phyloP scores from a whole-genome alignment of 225 moss, liverwort and hornwort genomes.

The Asterella californica region DNA sequence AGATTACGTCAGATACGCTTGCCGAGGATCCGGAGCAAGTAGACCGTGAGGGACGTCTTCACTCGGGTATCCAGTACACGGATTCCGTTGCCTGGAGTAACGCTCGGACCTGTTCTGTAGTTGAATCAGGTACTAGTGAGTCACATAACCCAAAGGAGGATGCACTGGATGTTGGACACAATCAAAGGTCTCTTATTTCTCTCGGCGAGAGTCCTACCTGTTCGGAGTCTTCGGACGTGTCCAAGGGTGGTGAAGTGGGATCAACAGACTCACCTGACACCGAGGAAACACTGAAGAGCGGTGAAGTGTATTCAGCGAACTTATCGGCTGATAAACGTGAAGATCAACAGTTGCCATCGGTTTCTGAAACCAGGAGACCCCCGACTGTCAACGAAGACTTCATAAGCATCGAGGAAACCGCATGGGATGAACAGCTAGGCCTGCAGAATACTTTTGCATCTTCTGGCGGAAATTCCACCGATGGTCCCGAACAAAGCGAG shows the following conservation, averaged over 20 bases:
- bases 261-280: not conserved
- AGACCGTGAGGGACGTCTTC: not conserved
- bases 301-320: not conserved
- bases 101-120: not conserved
- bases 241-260: not conserved
- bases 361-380: not conserved
- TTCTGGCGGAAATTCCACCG: not conserved
- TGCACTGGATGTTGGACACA: not conserved
- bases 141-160: not conserved
- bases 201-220: slow-evolving; percentile 9
- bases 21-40: not conserved
- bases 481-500: not conserved
- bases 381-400: not conserved
- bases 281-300: not conserved
- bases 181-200: not conserved
- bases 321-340: not conserved
- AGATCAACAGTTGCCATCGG: not conserved
- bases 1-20: not conserved
- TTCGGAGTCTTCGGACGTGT: not conserved
- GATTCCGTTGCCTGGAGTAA: not conserved
- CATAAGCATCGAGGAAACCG: not conserved
- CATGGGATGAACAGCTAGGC: not conserved
- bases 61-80: not conserved
- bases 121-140: not conserved
- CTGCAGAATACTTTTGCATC: not conserved